Base-by-base conservation (phyloP, 1,284 basidiomycete genomes). In the Cutaneotrichosporon sp. region DNA sequence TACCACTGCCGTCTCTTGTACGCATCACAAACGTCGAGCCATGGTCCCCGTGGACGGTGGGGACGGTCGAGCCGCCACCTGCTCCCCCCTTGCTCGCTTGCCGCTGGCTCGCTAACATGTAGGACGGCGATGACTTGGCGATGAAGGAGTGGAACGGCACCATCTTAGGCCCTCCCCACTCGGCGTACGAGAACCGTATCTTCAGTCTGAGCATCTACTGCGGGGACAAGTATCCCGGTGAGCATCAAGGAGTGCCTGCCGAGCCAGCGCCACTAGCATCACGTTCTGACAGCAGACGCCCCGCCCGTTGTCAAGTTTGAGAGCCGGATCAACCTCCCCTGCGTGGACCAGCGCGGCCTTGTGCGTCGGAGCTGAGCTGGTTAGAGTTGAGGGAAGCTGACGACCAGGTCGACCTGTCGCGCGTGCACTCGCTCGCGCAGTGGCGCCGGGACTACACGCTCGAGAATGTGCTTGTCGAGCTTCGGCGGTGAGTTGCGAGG, bases 111-210 rank as follows among this genome's bases (percentile, higher is more conserved):
- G 35, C 46, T 48, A 11, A 45, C 25, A n/a, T 8, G 17, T 54
- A 76, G 74, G 89, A 94, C 75, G 76, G 85, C 64, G 91, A 96
- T 69, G 91, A 94, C 80, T 86, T 92, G 75, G 80, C 89, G 78
- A 97, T 98, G 94, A 88, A 85, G 76, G 82, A 92, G 71, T 98
- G 94, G 94, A 97, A 96, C 71, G 94, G 93, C 35, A 98, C 96
- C 11, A 94, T 98, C 78, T 90, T 98, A 60, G 96, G 94, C 9
- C 94, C 96, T 29, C 92, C 92, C 52, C 93, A 97, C 79, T 93
- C 90, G 27, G 90, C 94, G 11, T 92, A 94, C 76, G 92, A 98
- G 82, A 98, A 98, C 77, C 84, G 94, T 49, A 98, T 98, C 77
- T 98, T 97, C 81, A 89, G 85, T 55, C 82, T 98, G 65, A 89